Base-by-base conservation (phyloP, 805 yeast genomes). In the Millerago galiae region DNA sequence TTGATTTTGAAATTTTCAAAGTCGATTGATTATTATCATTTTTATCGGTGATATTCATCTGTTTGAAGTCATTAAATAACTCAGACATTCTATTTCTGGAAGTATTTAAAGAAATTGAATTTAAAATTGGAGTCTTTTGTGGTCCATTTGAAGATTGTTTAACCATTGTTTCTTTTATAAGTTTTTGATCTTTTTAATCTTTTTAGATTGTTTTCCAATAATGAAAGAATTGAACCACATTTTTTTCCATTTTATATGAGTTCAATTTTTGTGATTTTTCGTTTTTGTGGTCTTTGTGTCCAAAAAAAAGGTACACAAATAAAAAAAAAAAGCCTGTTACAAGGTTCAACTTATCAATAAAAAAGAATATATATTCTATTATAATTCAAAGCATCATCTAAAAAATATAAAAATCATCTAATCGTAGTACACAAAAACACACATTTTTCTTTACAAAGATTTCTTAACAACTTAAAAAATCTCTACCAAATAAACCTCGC, bases 401-500 rank as follows among this genome's bases (percentile, higher is more conserved):
- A 31, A 15, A 31, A 29, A 29, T 8, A 27, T 27, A 9, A 29
- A 31, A 31, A 31, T 14, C 34, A 15, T 14, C 16, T 11, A 31
- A 15, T 14, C 12, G 16, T 15, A 8, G 16, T 31, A 15, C 21
- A 31, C 16, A 12, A 32, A 32, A 17, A 17, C 11, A 18, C 16
- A 11, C 8, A 8, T 29, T 7, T n/a, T 9, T 29, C n/a, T 13
- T 29, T 9, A 21, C 4, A 5, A 21, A 7, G 28, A 11, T 5
- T 5, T 8, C 15, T 25, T 30, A 42, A 30, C 40, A 52, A 34
- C 62, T 61, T 42, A 66, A 59, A 42, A 72, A 64, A 50, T 72
- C 77, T 62, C 78, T 72, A 15, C 78, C 78, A 48, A 73, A 73
- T 35, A 73, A 56, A 40, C 78, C 78, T 63, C 84, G 72, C 59